Conservation (phyloP, 2,329 filamentous ascomycete genomes). For the Cryphonectria nitschkei region DNA sequence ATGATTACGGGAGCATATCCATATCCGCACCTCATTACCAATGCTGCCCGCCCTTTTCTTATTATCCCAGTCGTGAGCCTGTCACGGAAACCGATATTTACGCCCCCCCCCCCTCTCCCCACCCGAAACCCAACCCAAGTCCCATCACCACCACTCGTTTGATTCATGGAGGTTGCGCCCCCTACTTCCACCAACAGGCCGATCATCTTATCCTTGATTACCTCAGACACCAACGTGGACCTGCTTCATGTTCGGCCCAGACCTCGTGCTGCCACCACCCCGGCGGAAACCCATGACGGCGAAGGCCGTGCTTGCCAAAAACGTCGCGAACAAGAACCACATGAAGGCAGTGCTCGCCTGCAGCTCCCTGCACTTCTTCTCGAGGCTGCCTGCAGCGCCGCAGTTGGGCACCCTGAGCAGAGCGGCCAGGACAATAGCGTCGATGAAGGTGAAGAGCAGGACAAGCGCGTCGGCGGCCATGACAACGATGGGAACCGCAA, state of each 20-base stretch:
- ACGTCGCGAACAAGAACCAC: conserved; percentile 75
- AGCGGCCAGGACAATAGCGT: conserved; percentile 70
- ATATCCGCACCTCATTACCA: conserved; percentile 2
- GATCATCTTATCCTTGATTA: neutral
- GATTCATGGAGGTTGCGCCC: neutral
- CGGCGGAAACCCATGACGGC: conserved; percentile 57
- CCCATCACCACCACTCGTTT: conserved; percentile 13
- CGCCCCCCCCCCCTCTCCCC: neutral
- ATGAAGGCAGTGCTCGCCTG: conserved; percentile 77
- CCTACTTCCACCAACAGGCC: neutral
- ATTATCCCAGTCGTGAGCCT: neutral
- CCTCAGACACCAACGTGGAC: conserved; percentile 48
- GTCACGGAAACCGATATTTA: neutral
- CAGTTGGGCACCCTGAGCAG: conserved; percentile 73
- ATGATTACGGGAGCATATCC: neutral
- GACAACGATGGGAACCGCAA: conserved; percentile 56
- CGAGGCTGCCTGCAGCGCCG: conserved; percentile 53
- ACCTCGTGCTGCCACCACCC: conserved; percentile 49
- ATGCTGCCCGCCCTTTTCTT: conserved; percentile 6
- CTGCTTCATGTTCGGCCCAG: conserved; percentile 60
- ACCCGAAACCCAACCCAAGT: neutral
- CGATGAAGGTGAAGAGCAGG: conserved; percentile 71
- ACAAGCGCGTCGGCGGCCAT: conserved; percentile 62
- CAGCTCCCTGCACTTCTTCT: conserved; percentile 73
- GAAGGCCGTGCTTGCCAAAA: conserved; percentile 60